A percentile compares a stretch with the other conserved stretches of the same genome.
Conservation (phyloP, 129 eudicot species). For the Ambrosia trifida region DNA sequence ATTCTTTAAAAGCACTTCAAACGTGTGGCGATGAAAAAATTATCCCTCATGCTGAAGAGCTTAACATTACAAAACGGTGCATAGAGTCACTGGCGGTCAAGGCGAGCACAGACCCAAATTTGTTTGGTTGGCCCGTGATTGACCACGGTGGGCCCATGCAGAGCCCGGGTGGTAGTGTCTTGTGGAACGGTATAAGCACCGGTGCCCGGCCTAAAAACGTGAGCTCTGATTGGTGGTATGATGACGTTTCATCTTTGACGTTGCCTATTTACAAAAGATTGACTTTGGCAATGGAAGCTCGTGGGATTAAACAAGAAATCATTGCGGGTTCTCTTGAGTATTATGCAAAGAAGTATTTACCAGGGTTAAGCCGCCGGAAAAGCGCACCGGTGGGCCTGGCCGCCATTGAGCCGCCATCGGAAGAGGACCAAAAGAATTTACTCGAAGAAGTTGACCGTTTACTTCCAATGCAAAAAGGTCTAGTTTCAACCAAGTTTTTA, state of each 20-base stretch:
- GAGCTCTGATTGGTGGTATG: conserved; percentile 97
- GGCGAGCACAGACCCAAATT: conserved; percentile 81
- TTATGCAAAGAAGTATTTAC: conserved; percentile 78
- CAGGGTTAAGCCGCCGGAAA: conserved; percentile 75
- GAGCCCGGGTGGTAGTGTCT: conserved; percentile 87
- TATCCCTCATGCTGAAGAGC: conserved; percentile 68
- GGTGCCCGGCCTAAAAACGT: conserved; percentile 78
- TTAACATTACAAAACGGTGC: conserved; percentile 67
- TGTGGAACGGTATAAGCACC: conserved; percentile 97
- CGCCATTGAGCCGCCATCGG: conserved; percentile 42
- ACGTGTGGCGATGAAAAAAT: conserved; percentile 52
- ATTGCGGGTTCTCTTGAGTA: conserved; percentile 67
- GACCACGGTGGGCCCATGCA: conserved; percentile 93
- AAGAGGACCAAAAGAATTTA: conserved; percentile 71
- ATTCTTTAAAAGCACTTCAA: conserved; percentile 77
- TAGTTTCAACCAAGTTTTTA: conserved; percentile 63
- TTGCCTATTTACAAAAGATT: conserved; percentile 73
- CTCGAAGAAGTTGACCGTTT: conserved; percentile 78
- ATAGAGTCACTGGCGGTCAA: conserved; percentile 75
- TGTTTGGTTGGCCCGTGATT: conserved; percentile 86
- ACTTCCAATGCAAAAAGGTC: conserved; percentile 77
- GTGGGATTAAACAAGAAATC: conserved; percentile 74
- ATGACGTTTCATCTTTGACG: conserved; percentile 70
- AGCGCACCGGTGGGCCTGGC: conserved; percentile 40
- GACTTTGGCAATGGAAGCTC: conserved; percentile 70